These are phyloP conservation scores for Sarcodon aspratus DNA, from an alignment of 768 basidiomycete species.

Conservation along the genomic window DNA sequence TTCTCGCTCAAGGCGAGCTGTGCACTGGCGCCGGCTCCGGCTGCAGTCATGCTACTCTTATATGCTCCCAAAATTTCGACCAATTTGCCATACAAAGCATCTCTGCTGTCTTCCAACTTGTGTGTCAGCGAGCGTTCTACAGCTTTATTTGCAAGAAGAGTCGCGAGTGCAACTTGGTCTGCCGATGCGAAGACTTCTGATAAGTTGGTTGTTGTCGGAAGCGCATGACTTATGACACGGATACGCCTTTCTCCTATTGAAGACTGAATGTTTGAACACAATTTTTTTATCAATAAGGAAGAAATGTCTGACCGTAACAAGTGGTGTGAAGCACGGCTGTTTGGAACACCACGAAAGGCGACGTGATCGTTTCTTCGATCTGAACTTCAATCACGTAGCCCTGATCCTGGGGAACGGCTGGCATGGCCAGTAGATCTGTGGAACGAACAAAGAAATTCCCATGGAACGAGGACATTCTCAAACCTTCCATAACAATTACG, in stretches of 20 bases:
- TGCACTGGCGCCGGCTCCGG: slow-evolving; percentile 87
- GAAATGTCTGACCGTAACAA: slow-evolving; percentile 51
- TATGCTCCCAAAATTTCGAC: slow-evolving; percentile 43
- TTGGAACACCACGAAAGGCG: slow-evolving; percentile 89
- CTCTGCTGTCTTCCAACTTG: slow-evolving; percentile 48
- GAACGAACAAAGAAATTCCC: slow-evolving; percentile 98
- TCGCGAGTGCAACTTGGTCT: slow-evolving; percentile 43
- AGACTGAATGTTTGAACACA: not conserved
- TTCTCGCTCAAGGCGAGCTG: slow-evolving; percentile 91
- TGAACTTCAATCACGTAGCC: slow-evolving; percentile 93
- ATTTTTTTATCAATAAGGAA: not conserved
- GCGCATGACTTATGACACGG: slow-evolving; percentile 45
- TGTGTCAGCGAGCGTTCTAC: slow-evolving; percentile 42
- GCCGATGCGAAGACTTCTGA: slow-evolving; percentile 46
- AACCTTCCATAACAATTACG: slow-evolving; percentile 29
- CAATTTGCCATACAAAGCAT: slow-evolving; percentile 42
- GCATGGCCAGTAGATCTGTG: slow-evolving; percentile 92
- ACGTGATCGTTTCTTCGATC: slow-evolving; percentile 87
- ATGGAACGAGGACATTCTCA: slow-evolving; percentile 96
- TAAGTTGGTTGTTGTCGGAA: slow-evolving; percentile 46
- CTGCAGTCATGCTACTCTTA: slow-evolving; percentile 93
- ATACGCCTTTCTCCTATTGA: slow-evolving; percentile 40
- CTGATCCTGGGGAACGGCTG: slow-evolving; percentile 93
- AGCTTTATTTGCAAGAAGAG: slow-evolving; percentile 46
- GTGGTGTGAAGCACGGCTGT: slow-evolving; percentile 93